A percentile compares a stretch with the other conserved stretches of the same genome.
Conservation (phyloP, 495 filamentous ascomycete species). For the Xylaria venustula region DNA sequence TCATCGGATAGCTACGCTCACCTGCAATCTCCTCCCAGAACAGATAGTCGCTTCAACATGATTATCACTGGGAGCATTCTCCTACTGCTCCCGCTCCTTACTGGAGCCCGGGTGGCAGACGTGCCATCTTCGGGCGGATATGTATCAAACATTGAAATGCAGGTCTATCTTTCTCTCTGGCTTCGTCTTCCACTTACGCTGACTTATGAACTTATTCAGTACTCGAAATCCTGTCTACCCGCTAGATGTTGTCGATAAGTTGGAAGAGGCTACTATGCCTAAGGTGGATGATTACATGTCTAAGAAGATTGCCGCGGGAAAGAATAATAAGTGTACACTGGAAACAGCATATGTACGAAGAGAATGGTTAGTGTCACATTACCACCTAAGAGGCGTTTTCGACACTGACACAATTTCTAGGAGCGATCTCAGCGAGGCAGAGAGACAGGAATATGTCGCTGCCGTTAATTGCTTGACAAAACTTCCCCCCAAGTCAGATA, state of each 20-base stretch:
- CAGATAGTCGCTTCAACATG: slow-evolving; percentile 30
- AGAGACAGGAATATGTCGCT: slow-evolving; percentile 44
- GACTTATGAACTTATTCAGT: slow-evolving; percentile 8
- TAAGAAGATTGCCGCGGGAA: slow-evolving; percentile 32
- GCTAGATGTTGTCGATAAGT: slow-evolving; percentile 39
- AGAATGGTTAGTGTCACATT: slow-evolving; percentile 43
- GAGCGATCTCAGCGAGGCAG: slow-evolving; percentile 35
- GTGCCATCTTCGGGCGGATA: slow-evolving; percentile 21
- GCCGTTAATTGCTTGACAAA: slow-evolving; percentile 49
- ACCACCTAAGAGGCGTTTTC: not conserved
- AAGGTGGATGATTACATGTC: slow-evolving; percentile 37
- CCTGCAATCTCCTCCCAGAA: slow-evolving; percentile 12
- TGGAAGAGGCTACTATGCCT: slow-evolving; percentile 36
- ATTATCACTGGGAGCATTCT: slow-evolving; percentile 31
- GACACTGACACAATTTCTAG: slow-evolving; percentile 25
- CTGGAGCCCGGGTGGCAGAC: slow-evolving; percentile 24
- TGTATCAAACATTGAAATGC: slow-evolving; percentile 34
- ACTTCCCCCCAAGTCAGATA: slow-evolving; percentile 39
- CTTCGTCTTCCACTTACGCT: not conserved
- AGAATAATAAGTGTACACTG: slow-evolving; percentile 47
- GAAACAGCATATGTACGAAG: slow-evolving; percentile 47
- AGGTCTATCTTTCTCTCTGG: slow-evolving; percentile 7
- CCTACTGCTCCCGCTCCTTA: slow-evolving; percentile 34
- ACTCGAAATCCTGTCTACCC: slow-evolving; percentile 37
- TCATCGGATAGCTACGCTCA: slow-evolving; percentile 2